Evolutionary conservation across 805 yeast species (phyloP), one percentile per base, ranked within the genome.

Genomic region (Metschnikowia aberdeeniae): DNA sequence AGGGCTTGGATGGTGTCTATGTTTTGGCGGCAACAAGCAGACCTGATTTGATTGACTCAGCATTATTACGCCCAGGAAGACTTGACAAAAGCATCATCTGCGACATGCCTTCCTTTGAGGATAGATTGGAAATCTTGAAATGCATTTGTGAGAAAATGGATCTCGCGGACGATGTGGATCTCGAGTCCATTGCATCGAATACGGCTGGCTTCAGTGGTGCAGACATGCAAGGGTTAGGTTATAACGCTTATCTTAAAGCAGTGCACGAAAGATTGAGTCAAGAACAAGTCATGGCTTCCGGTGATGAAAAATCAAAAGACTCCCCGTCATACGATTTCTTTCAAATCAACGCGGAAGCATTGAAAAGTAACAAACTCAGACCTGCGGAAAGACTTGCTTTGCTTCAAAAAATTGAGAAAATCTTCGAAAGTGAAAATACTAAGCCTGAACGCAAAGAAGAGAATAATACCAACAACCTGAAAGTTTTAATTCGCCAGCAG

Each of bases 11-110:
- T 57, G 97, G 98, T 3, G 98, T 93, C 2, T 92, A 93, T 61
- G 96, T 93, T 0, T 72, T 93, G 22, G 98, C 98, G 0, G 99
- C 98, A 1, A 93, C 98, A 0, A 83, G 93, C 56, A 76, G 99
- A 56, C 99, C 99, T 0, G 99, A 93, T 59, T 74, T 93, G 54
- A 90, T 93, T 52, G 99, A 93, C 62, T 84, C 96, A 2, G 99
- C 99, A 0, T 73, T 93, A 45, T 68, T 93, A 47, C 82, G 99
- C 64, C 99, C 99, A 0, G 99, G 99, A 5, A 81, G 99, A 68
- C 74, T 93, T 57, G 99, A 93, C 63, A 93, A 92, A 62, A 81
- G 93, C 60, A 82, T 93, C 11, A 72, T 93, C 6, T 92, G 99
- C 68, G 93, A 86, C 58, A 77, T 93, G 76, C 99, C 99, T 0